These are phyloP conservation scores for Neoboletus brunneissimus DNA, from an alignment of 768 basidiomycete species.

Conservation along the genomic window DNA sequence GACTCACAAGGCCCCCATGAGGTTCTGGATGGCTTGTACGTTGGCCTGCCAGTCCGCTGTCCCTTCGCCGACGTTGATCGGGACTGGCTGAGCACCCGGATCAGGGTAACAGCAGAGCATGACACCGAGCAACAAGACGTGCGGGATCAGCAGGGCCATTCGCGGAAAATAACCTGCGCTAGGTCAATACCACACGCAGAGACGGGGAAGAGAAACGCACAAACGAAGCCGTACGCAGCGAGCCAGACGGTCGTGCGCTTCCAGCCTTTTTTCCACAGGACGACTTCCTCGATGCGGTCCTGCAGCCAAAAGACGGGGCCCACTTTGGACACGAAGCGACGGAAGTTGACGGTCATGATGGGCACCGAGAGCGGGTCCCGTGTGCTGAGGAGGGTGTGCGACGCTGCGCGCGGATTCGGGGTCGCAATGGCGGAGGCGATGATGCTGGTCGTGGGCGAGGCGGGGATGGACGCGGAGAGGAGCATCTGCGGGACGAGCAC, in stretches of 20 bases:
- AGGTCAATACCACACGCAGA: background rate
- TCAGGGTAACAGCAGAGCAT: slow-evolving; percentile 64
- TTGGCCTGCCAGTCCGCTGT: slow-evolving; percentile 83
- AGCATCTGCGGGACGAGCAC: slow-evolving; percentile 42
- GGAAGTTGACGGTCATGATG: slow-evolving; percentile 47
- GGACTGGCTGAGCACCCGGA: slow-evolving; percentile 32
- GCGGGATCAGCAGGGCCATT: slow-evolving; percentile 67
- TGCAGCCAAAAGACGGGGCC: slow-evolving; percentile 89
- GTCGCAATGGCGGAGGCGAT: slow-evolving; percentile 22
- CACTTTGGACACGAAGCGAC: slow-evolving; percentile 54
- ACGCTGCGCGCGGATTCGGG: slow-evolving; percentile 16
- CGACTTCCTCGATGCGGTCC: slow-evolving; percentile 80
- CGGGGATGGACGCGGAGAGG: slow-evolving; percentile 18
- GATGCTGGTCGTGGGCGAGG: slow-evolving; percentile 3
- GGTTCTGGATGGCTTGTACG: slow-evolving; percentile 84
- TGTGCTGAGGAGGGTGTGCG: slow-evolving; percentile 44
- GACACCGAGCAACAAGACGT: slow-evolving; percentile 55
- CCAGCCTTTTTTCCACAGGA: slow-evolving; percentile 43
- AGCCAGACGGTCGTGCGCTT: slow-evolving; percentile 73
- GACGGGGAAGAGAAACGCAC: slow-evolving; percentile 47
- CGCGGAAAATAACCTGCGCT: slow-evolving; percentile 72
- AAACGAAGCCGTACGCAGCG: slow-evolving; percentile 72
- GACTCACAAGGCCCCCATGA: slow-evolving; percentile 79
- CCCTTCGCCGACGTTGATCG: slow-evolving; percentile 50
- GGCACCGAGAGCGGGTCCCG: slow-evolving; percentile 74